A percentile compares a stretch with the other conserved stretches of the same genome.
phyloP scores from a whole-genome alignment of 441 rosid genomes.

The Francoa sonchifolia region DNA sequence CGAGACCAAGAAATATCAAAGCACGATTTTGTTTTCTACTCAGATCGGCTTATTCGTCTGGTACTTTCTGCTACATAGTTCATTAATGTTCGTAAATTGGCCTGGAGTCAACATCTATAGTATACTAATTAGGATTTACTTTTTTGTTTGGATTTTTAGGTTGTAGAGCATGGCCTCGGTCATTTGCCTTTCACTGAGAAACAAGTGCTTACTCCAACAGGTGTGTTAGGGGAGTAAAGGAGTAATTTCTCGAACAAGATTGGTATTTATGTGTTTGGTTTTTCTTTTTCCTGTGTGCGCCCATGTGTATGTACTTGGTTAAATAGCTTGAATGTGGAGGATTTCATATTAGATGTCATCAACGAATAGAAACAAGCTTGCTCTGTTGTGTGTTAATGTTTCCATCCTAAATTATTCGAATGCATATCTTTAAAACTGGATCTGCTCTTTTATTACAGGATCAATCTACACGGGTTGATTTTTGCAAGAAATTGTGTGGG shows the following conservation, averaged over 20 bases:
- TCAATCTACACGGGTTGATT: constrained; percentile 83
- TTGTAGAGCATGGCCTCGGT: constrained; percentile 96
- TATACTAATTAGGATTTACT: too few species aligned
- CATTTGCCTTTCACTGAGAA: constrained; percentile 92
- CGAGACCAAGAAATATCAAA: constrained; percentile 81
- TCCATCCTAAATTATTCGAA: too few species aligned
- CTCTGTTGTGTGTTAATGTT: background rate
- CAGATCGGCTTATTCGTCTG: constrained; percentile 91
- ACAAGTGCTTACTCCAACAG: constrained; percentile 42
- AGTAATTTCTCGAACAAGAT: background rate
- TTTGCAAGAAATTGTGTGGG: constrained; percentile 95
- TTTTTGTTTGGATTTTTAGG: constrained; percentile 44
- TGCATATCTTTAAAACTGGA: too few species aligned
- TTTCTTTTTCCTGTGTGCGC: background rate
- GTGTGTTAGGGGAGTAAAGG: constrained; percentile 5
- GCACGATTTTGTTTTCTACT: constrained; percentile 92
- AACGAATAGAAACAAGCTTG: background rate
- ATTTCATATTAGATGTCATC: background rate
- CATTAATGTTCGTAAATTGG: too few species aligned
- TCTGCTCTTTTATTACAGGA: constrained; percentile 30
- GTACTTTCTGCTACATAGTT: constrained; percentile 24
- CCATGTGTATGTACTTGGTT: background rate
- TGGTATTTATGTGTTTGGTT: background rate
- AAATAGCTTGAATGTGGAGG: background rate
- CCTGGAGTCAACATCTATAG: too few species aligned